These are phyloP conservation scores for Pyrenophora teres DNA, from an alignment of 2,329 filamentous ascomycete species.

Conservation along the genomic window DNA sequence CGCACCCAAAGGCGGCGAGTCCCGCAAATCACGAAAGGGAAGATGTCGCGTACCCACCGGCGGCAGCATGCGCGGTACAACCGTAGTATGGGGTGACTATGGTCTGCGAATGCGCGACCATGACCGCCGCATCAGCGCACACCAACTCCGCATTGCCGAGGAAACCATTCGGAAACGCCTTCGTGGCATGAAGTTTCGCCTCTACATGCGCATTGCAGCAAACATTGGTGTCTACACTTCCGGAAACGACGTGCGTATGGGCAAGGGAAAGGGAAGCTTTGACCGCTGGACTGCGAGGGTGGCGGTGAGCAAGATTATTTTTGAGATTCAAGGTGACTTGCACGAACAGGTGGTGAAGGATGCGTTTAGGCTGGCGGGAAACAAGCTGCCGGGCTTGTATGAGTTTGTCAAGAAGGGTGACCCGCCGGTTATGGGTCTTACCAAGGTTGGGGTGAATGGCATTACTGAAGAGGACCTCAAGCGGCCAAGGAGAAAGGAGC, in stretches of 20 bases:
- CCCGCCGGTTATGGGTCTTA: slow-evolving; percentile 86
- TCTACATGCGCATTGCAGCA: slow-evolving; percentile 89
- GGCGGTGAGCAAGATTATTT: slow-evolving; percentile 86
- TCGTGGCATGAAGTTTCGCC: slow-evolving; percentile 85
- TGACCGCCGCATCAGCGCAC: slow-evolving; percentile 84
- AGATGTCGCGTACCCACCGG: slow-evolving; percentile 86
- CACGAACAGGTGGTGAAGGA: slow-evolving; percentile 95
- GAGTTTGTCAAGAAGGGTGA: slow-evolving; percentile 95
- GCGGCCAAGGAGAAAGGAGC: slow-evolving; percentile 72
- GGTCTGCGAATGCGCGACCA: slow-evolving; percentile 92
- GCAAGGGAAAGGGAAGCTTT: slow-evolving; percentile 96
- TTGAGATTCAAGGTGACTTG: slow-evolving; percentile 87
- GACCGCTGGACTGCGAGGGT: slow-evolving; percentile 95
- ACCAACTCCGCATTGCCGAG: slow-evolving; percentile 86
- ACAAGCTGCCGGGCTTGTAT: slow-evolving; percentile 90
- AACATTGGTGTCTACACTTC: slow-evolving; percentile 95
- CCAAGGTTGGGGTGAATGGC: slow-evolving; percentile 75
- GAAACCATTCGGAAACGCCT: slow-evolving; percentile 89
- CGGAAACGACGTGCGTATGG: slow-evolving; percentile 98
- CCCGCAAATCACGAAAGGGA: slow-evolving; percentile 87
- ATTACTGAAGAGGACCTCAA: slow-evolving; percentile 83
- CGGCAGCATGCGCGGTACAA: slow-evolving; percentile 89
- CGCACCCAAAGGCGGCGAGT: slow-evolving; percentile 76
- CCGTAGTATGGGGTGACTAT: slow-evolving; percentile 94
- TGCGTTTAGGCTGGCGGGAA: slow-evolving; percentile 89